Percentiles rank a stretch among this genome's conserved stretches.
Conservation (phyloP, 371 early-diverging fungal species). For the Chytridiales sp. region DNA sequence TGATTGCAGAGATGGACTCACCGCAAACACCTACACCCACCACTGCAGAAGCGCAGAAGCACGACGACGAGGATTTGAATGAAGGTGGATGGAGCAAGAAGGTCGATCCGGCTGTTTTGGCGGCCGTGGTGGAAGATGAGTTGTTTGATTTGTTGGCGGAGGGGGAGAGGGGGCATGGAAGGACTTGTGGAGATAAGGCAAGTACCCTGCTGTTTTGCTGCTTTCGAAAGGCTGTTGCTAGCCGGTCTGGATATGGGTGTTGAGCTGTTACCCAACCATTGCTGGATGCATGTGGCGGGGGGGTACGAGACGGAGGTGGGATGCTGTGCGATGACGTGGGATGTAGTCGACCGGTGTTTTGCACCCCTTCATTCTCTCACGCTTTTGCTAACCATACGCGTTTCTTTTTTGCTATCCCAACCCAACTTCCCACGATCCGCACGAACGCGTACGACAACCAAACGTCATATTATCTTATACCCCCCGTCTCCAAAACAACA, state of each 20-base stretch:
- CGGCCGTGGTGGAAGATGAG: constrained; percentile 32
- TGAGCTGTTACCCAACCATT: no score
- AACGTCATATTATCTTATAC: not conserved
- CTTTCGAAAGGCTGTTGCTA: no score
- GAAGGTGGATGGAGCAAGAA: constrained; percentile 15
- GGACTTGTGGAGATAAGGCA: constrained; percentile 30
- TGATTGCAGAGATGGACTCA: constrained; percentile 18
- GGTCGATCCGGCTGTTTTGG: constrained; percentile 28
- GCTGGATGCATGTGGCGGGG: no score
- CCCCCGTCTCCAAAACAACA: constrained; percentile 43
- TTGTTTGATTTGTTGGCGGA: constrained; percentile 32
- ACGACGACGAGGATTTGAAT: constrained; percentile 8
- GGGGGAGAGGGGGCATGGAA: constrained; percentile 9
- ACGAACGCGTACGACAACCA: not conserved
- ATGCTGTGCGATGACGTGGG: no score
- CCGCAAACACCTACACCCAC: not conserved
- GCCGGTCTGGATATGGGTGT: no score
- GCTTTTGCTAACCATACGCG: no score
- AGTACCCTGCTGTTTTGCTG: not conserved
- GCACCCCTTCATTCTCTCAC: not conserved
- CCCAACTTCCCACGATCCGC: not conserved
- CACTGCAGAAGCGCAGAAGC: constrained; percentile 13
- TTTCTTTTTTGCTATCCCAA: not conserved
- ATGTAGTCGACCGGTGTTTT: no score
- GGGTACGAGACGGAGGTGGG: no score